These are phyloP conservation scores for Lumnitzera racemosa DNA, from an alignment of 345 rosid species.

Conservation along the genomic window DNA sequence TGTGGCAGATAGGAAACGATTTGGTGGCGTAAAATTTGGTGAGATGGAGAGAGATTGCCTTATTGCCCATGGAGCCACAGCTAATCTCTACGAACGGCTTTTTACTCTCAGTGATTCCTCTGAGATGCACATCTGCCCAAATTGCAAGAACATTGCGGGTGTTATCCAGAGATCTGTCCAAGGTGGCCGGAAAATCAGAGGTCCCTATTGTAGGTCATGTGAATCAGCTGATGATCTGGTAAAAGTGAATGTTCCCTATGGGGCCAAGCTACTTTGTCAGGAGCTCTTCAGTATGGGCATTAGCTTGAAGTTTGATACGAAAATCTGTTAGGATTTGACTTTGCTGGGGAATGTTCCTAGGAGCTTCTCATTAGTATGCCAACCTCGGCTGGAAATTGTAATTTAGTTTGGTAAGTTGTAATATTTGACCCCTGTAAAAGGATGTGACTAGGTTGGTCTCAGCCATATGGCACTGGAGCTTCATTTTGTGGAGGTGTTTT, in stretches of 20 bases:
- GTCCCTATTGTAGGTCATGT: slow-evolving; percentile 67
- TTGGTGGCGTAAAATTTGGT: slow-evolving; percentile 83
- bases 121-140: slow-evolving; percentile 65
- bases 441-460: too few relatives aligned
- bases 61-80: slow-evolving; percentile 78
- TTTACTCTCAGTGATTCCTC: slow-evolving; percentile 75
- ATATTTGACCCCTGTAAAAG: too few relatives aligned
- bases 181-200: slow-evolving; percentile 65
- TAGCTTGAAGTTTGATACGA: slow-evolving; percentile 51
- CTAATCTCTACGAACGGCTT: slow-evolving; percentile 76
- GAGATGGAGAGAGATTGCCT: slow-evolving; percentile 95
- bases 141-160: slow-evolving; percentile 48
- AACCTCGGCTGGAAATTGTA: too few relatives aligned
- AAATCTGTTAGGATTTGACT: slow-evolving; percentile 22
- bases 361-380: too few relatives aligned
- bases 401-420: too few relatives aligned
- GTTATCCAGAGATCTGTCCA: slow-evolving; percentile 55
- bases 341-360: too few relatives aligned
- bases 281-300: slow-evolving; percentile 91
- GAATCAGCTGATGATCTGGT: slow-evolving; percentile 55
- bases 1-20: slow-evolving; percentile 77
- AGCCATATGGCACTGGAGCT: too few relatives aligned
- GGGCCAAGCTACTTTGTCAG: slow-evolving; percentile 68
- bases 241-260: slow-evolving; percentile 60
- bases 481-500: too few relatives aligned